Percentiles rank a stretch among this genome's conserved stretches.
These are phyloP conservation scores for Spergularia marina DNA, from an alignment of 148 eudicot genomes.

Conservation along the genomic window DNA sequence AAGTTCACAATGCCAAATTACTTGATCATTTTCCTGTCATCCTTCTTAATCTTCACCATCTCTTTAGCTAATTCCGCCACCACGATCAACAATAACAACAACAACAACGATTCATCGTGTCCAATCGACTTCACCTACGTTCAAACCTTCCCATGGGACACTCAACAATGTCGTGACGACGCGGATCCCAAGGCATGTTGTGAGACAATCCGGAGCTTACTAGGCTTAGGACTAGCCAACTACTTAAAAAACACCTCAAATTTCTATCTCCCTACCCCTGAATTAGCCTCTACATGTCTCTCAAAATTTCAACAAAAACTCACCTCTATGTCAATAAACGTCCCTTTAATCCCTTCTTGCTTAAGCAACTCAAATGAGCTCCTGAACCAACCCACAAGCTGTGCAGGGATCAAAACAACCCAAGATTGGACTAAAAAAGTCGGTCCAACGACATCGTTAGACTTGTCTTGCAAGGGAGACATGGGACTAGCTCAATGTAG, in stretches of 20 bases:
- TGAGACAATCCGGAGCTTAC: conserved; percentile 48
- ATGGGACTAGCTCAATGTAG: conserved; percentile 47
- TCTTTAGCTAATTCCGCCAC: conserved; percentile 16
- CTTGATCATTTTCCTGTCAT: neutral
- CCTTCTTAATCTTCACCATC: conserved; percentile 20
- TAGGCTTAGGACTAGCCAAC: conserved; percentile 56
- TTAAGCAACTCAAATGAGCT: conserved; percentile 32
- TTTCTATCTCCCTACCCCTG: conserved; percentile 49
- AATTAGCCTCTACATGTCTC: conserved; percentile 43
- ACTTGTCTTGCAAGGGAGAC: conserved; percentile 50
- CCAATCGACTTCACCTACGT: conserved; percentile 58
- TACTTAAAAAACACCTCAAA: conserved; percentile 45
- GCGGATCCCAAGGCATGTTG: conserved; percentile 40
- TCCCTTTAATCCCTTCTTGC: conserved; percentile 34
- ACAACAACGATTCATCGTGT: conserved; percentile 29
- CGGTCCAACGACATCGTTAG: conserved; percentile 30
- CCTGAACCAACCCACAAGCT: conserved; percentile 34
- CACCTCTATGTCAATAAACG: conserved; percentile 15
- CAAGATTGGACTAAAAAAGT: conserved; percentile 46
- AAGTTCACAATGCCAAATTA: conserved; percentile 20
- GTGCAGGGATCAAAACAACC: conserved; percentile 49
- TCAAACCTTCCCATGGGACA: conserved; percentile 56
- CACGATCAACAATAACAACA: neutral
- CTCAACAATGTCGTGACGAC: conserved; percentile 32
- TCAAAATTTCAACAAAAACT: conserved; percentile 32